Evolutionary conservation across 2,329 filamentous ascomycete species (phyloP).

Genomic region (Epichloe coenophiala): DNA sequence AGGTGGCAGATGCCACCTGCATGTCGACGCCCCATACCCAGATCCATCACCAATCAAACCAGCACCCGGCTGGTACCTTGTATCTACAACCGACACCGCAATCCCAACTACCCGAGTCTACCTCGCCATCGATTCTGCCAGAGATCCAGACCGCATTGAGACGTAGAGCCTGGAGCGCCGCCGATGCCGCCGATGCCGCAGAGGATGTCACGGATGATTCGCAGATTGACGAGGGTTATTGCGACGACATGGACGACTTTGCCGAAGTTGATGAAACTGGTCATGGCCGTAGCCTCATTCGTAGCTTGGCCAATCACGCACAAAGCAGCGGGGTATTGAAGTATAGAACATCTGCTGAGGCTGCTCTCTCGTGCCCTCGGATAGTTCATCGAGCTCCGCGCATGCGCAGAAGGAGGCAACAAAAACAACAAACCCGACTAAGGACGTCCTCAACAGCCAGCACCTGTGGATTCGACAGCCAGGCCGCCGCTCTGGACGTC

Average conservation of each 20-base stretch:
- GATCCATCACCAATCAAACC: background rate
- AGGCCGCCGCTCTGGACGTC: background rate
- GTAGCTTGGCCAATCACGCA: background rate
- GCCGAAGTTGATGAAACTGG: background rate
- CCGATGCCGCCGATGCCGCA: too few relatives aligned
- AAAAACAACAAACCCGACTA: constrained; percentile 1
- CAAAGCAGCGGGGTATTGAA: constrained; percentile 2
- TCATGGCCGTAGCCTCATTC: background rate
- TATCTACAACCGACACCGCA: background rate
- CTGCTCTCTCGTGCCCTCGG: constrained; percentile 6
- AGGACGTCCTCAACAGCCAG: background rate
- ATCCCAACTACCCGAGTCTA: background rate
- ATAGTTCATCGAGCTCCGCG: constrained; percentile 7
- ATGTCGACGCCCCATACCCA: background rate
- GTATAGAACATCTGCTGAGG: constrained; percentile 6
- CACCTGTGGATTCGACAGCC: background rate
- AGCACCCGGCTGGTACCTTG: background rate
- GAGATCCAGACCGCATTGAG: background rate
- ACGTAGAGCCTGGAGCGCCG: background rate
- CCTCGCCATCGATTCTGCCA: background rate
- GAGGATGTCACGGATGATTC: background rate
- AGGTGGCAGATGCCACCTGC: background rate
- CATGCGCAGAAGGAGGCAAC: constrained; percentile 7
- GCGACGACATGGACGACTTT: constrained; percentile 3
- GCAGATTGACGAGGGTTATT: background rate